Conservation (phyloP, 495 filamentous ascomycete genomes). For the Lineolata rhizophorae region DNA sequence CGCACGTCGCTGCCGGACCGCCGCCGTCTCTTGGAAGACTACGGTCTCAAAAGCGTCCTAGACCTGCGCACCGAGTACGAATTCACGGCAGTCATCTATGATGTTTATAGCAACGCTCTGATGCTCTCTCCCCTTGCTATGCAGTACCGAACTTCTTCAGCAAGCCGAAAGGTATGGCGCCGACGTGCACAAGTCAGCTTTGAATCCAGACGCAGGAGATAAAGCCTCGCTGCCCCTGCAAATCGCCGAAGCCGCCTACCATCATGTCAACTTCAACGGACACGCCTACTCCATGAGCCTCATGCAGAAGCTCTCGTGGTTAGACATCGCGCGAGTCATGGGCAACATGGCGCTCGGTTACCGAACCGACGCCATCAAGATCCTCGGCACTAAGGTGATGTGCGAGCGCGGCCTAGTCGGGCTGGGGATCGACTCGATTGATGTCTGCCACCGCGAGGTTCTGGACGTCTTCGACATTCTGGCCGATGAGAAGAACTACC, state of each 20-base stretch:
- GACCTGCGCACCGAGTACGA: slow-evolving; percentile 57
- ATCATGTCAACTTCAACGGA: slow-evolving; percentile 51
- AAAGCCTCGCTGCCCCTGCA: slow-evolving; percentile 28
- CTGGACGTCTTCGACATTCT: slow-evolving; percentile 31
- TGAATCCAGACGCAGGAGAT: no score
- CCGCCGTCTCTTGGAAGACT: slow-evolving; percentile 32
- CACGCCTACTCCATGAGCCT: slow-evolving; percentile 44
- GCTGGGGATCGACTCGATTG: slow-evolving; percentile 40
- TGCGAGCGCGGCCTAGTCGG: slow-evolving; percentile 41
- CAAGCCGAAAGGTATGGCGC: slow-evolving; percentile 40
- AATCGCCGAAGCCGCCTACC: slow-evolving; percentile 36
- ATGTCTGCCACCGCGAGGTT: slow-evolving; percentile 39
- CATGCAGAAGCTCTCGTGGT: slow-evolving; percentile 43
- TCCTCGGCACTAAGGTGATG: slow-evolving; percentile 51
- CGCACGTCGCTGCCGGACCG: slow-evolving; percentile 46
- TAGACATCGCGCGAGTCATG: slow-evolving; percentile 35
- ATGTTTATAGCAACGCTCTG: background rate
- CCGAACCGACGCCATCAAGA: slow-evolving; percentile 38
- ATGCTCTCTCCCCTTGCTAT: background rate
- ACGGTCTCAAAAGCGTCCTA: slow-evolving; percentile 45
- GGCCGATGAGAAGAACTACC: slow-evolving; percentile 26
- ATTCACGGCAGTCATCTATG: background rate
- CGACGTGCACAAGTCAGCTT: slow-evolving; percentile 10
- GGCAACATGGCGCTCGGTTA: slow-evolving; percentile 39
- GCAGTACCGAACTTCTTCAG: slow-evolving; percentile 50